Base-by-base conservation (phyloP, 106 monocot genomes). In the Acanthochlamys bracteata region DNA sequence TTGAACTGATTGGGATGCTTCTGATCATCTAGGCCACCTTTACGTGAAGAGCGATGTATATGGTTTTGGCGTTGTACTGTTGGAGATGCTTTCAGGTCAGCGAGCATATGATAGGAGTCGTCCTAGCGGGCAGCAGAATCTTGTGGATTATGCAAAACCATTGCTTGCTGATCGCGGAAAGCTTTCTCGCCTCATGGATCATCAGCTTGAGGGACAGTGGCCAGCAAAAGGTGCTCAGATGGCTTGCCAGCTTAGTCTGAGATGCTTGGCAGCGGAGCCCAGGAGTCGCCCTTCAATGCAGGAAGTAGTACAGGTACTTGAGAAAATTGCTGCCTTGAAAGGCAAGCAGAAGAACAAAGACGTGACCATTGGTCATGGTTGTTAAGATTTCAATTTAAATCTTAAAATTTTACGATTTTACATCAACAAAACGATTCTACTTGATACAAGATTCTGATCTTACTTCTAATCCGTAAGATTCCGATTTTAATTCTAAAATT, bases 21-120 rank as follows among this genome's bases (percentile, higher is more conserved):
- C 46, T 10, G 10, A 24, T 46, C 6, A 66, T 23, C 25, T 69
- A 89, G 90, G 90, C 7, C 85, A 77, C 68, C 67, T 90, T 7
- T 83, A 85, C 25, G 85, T 86, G 59, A 85, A 78, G 74, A 90
- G 90, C 54, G 90, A 90, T 23, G 90, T 90, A 2, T 90, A 90
- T 40, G 90, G 90, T 7, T 90, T 90, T 56, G 90, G 90, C 17
- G 85, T 86, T 22, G 82, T 90, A 47, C 65, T 90, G 53, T 80
- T 90, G 12, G 90, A 90, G 41, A 66, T 90, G 27, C 53, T 90
- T 15, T 64, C 90, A 1, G 85, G 90, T n/a, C 63, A 60, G 64
- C 49, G 82, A 21, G 85, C 85, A 24, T 56, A 78, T 20, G 90
- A 90, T 55, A 21, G 25, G 0, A 79, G 16, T 46, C 67, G 84